Evolutionary conservation across 2,329 filamentous ascomycete species (phyloP).

Genomic region (Pseudogymnoascus sp.): DNA sequence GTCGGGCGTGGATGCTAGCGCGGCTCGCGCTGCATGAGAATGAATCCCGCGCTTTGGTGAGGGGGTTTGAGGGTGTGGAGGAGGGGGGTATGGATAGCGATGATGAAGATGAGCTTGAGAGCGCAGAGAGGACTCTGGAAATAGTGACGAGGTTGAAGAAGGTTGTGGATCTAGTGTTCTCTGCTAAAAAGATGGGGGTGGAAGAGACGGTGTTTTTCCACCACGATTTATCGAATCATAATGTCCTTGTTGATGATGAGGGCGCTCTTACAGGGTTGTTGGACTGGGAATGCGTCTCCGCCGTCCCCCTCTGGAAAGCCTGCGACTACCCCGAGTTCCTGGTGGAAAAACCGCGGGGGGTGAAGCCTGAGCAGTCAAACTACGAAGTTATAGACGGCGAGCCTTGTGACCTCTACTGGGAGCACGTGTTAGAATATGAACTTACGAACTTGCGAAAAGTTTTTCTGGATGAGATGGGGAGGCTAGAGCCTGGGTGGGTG

Average conservation of each 20-base stretch:
- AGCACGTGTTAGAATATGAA: slow-evolving; percentile 34
- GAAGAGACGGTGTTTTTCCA: slow-evolving; percentile 31
- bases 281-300: slow-evolving; percentile 35
- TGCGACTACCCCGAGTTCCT: slow-evolving; percentile 31
- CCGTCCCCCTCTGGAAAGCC: neutral
- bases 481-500: slow-evolving; percentile 29
- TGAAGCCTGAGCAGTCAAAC: slow-evolving; percentile 23
- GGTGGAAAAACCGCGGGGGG: slow-evolving; percentile 20
- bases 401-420: slow-evolving; percentile 33
- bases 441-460: slow-evolving; percentile 30
- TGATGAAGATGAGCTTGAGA: slow-evolving; percentile 24
- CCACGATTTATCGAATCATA: slow-evolving; percentile 30
- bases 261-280: slow-evolving; percentile 31
- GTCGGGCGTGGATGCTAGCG: slow-evolving; percentile 31
- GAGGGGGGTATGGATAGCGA: slow-evolving; percentile 19
- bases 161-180: slow-evolving; percentile 29
- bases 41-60: neutral
- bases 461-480: slow-evolving; percentile 27
- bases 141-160: slow-evolving; percentile 23
- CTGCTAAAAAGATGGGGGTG: slow-evolving; percentile 13
- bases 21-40: slow-evolving; percentile 22
- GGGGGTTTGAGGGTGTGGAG: slow-evolving; percentile 19
- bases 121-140: slow-evolving; percentile 22
- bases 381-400: slow-evolving; percentile 14
- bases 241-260: slow-evolving; percentile 31